Conservation (phyloP, 2,329 filamentous ascomycete species). For the Monosporascus sp. region DNA sequence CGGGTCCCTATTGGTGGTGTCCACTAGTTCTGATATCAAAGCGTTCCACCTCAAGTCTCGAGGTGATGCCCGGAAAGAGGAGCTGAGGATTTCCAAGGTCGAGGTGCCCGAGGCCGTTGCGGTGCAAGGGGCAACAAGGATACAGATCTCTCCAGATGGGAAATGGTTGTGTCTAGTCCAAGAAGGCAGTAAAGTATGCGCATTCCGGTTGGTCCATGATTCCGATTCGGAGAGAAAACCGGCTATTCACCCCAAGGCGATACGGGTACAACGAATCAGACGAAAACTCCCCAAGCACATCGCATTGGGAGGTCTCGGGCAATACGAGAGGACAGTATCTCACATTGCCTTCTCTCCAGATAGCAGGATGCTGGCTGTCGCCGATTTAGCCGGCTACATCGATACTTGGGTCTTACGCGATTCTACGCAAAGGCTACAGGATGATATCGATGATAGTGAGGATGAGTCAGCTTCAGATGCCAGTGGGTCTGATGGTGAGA, state of each 20-base stretch:
- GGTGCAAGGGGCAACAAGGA: conserved; percentile 59
- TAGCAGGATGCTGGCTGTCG: conserved; percentile 70
- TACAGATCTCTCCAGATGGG: conserved; percentile 65
- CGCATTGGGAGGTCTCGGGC: conserved; percentile 62
- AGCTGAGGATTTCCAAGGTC: conserved; percentile 66
- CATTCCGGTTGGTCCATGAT: conserved; percentile 42
- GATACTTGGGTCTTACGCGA: conserved; percentile 77
- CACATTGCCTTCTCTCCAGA: conserved; percentile 75
- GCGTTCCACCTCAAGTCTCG: conserved; percentile 63
- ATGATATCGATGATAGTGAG: conserved; percentile 26
- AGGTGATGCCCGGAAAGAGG: conserved; percentile 47
- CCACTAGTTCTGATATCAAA: conserved; percentile 71
- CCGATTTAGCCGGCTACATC: conserved; percentile 78
- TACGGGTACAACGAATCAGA: conserved; percentile 48
- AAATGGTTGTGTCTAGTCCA: conserved; percentile 65
- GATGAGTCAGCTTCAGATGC: conserved; percentile 32
- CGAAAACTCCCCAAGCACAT: conserved; percentile 50
- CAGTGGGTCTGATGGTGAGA: conserved; percentile 32
- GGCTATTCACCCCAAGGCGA: conserved; percentile 36
- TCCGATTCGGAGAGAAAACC: conserved; percentile 29
- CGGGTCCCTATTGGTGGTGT: conserved; percentile 69
- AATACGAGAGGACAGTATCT: conserved; percentile 71
- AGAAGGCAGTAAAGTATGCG: conserved; percentile 52
- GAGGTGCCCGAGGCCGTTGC: conserved; percentile 54
- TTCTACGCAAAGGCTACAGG: conserved; percentile 33